A percentile compares a stretch with the other conserved stretches of the same genome.
These are phyloP conservation scores for Phaeosphaeriaceae sp. DNA, from an alignment of 2,329 filamentous ascomycete species.

Conservation along the genomic window DNA sequence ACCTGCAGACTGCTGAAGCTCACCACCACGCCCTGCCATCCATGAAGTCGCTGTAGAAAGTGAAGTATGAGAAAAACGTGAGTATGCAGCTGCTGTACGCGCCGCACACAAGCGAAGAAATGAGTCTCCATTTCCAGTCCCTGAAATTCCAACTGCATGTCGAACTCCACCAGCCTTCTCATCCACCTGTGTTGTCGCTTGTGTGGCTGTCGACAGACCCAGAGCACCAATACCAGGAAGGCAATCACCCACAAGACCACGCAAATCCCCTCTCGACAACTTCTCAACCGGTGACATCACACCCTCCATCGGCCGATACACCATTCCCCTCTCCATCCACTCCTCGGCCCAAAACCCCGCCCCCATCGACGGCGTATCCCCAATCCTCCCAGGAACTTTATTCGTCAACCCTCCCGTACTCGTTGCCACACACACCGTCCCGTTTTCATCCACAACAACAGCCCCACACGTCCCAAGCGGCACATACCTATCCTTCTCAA, in stretches of 20 bases:
- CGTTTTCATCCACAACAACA: constrained; percentile 78
- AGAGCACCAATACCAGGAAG: constrained; percentile 57
- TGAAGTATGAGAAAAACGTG: constrained; percentile 64
- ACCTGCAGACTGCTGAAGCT: constrained; percentile 76
- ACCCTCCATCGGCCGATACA: constrained; percentile 20
- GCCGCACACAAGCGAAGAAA: constrained; percentile 77
- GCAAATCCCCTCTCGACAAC: constrained; percentile 49
- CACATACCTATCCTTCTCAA: constrained; percentile 69
- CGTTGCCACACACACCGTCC: constrained; percentile 71
- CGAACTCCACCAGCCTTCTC: constrained; percentile 20
- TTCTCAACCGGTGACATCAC: constrained; percentile 28
- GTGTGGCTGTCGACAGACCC: constrained; percentile 6
- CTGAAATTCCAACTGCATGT: constrained; percentile 67
- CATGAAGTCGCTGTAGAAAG: constrained; percentile 66
- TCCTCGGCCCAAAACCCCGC: constrained; percentile 91
- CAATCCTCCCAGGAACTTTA: constrained; percentile 82
- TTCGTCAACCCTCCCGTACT: constrained; percentile 83
- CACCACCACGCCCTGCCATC: constrained; percentile 73
- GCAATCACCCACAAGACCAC: constrained; percentile 64
- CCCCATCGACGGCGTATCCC: constrained; percentile 83
- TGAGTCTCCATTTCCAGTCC: constrained; percentile 87
- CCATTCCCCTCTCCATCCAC: constrained; percentile 60
- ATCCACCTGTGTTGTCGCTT: not conserved
- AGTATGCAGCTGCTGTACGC: constrained; percentile 75
- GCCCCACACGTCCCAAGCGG: constrained; percentile 86